These are phyloP conservation scores for Stagonosporopsis cucurbitacearum DNA, from an alignment of 2,329 filamentous ascomycete species.

Conservation along the genomic window DNA sequence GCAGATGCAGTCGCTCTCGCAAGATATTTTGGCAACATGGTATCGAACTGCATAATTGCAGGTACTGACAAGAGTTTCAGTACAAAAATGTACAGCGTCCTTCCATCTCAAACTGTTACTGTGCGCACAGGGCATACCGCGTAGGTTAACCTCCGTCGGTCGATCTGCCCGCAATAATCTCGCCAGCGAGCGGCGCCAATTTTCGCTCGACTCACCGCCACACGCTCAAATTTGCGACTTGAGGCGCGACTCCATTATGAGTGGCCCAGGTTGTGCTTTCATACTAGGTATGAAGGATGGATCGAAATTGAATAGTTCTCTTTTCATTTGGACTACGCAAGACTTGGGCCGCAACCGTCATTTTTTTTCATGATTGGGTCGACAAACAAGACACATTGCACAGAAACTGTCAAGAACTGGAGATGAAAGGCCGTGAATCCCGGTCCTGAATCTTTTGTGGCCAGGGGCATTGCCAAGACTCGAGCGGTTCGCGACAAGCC, in stretches of 20 bases:
- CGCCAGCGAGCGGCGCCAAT: conserved; percentile 26
- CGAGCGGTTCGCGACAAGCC: conserved; percentile 16
- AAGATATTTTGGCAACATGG: conserved; percentile 1
- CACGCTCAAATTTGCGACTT: conserved; percentile 20
- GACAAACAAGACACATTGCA: conserved; percentile 3
- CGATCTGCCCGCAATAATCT: conserved; percentile 34
- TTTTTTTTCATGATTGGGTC: conserved; percentile 10
- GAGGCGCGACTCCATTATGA: conserved; percentile 16
- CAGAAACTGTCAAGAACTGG: not conserved
- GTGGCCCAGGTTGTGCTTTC: conserved; percentile 13
- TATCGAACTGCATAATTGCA: conserved; percentile 8
- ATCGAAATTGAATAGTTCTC: conserved; percentile 1
- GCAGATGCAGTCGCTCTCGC: conserved; percentile 29
- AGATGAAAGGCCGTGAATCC: conserved; percentile 18
- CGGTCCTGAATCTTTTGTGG: conserved; percentile 15
- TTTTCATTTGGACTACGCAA: conserved; percentile 9
- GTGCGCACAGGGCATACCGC: conserved; percentile 30
- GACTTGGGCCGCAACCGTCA: conserved; percentile 19
- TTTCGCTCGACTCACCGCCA: conserved; percentile 31
- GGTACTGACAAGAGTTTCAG: conserved; percentile 18
- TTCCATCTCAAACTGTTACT: conserved; percentile 32
- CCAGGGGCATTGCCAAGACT: conserved; percentile 16
- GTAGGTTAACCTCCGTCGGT: conserved; percentile 23
- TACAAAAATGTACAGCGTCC: conserved; percentile 15
- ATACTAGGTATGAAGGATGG: too few relatives aligned